Evolutionary conservation across 2,329 filamentous ascomycete species (phyloP).

Genomic region (Onygenales sp.): DNA sequence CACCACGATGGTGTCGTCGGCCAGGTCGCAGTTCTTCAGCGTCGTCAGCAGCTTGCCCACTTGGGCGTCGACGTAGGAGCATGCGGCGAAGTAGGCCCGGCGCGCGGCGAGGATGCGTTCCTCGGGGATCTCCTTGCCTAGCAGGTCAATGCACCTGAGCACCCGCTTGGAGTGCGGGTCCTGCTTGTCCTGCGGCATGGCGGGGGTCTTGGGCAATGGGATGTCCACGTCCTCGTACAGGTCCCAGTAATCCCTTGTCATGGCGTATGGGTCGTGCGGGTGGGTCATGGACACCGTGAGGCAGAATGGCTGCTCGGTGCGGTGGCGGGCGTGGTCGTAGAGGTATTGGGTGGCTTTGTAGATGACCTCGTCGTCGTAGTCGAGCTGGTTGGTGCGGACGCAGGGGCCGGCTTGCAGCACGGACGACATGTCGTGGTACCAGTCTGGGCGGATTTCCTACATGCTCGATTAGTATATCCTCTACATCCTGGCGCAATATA

Average conservation of each 20-base stretch:
- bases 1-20: constrained; percentile 79
- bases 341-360: constrained; percentile 82
- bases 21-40: constrained; percentile 68
- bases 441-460: constrained; percentile 60
- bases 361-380: constrained; percentile 95
- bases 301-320: constrained; percentile 68
- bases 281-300: constrained; percentile 90
- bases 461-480: not conserved
- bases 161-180: constrained; percentile 82
- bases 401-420: constrained; percentile 84
- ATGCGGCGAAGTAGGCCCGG: constrained; percentile 84
- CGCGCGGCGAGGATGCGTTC: constrained; percentile 80
- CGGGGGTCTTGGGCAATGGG: constrained; percentile 61
- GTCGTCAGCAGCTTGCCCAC: constrained; percentile 72
- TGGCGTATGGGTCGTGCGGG: constrained; percentile 90
- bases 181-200: constrained; percentile 69
- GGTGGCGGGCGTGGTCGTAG: constrained; percentile 80
- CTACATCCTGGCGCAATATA: too few relatives aligned
- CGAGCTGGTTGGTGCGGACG: constrained; percentile 85
- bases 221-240: constrained; percentile 84
- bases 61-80: constrained; percentile 89
- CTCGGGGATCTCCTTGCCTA: constrained; percentile 71
- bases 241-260: constrained; percentile 90
- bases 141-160: constrained; percentile 76
- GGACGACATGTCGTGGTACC: constrained; percentile 94